Base-by-base conservation (phyloP, 2,329 filamentous ascomycete species). In the Meredithiella fracta region DNA sequence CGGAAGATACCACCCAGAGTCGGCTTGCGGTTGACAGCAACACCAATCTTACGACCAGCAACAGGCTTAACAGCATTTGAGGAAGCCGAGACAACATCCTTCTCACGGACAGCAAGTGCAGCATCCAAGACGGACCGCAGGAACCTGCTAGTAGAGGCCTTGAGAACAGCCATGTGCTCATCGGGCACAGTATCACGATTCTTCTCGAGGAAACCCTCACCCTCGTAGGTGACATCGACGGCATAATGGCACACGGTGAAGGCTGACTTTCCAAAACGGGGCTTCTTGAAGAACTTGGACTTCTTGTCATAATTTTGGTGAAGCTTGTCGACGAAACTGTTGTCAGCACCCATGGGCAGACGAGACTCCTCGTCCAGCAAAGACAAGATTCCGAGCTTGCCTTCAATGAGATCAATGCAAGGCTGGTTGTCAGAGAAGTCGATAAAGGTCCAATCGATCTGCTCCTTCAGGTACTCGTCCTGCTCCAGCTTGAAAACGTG, bases 401-500 rank as follows among this genome's bases (percentile, higher is more conserved):
- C 91, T 72, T 98, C 92, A 62, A 98, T 98, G 54, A 98, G 73
- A 68, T 98, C 92, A 64, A 98, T 98, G 72, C 92, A 98, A 17
- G 92, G 92, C 71, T 98, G 92, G 64, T 98, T 98, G 70, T 98
- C 92, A 4, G 91, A 94, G 69, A 98, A 98, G 67, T 98, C 92
- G 67, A 98, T 98, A 67, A 98, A 98, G 8, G 86, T 96, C 92
- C 92, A 98, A 70, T 97, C 90, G 62, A 98, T 98, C 71, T 97
- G 77, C 70, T 98, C 92, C 56, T 84, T 82, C 42, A 96, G 78
- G 67, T 98, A 98, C 69, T 98, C 92, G 67, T 98, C 92, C 68
- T 98, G 92, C 68, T 98, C 92, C 22, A 98, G 79, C 70, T 97
- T 96, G 79, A 98, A 98, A 37, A 98, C 92, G 65, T 98, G 92